Conservation (phyloP, 768 basidiomycete genomes). For the Rhizopogon vinicolor region DNA sequence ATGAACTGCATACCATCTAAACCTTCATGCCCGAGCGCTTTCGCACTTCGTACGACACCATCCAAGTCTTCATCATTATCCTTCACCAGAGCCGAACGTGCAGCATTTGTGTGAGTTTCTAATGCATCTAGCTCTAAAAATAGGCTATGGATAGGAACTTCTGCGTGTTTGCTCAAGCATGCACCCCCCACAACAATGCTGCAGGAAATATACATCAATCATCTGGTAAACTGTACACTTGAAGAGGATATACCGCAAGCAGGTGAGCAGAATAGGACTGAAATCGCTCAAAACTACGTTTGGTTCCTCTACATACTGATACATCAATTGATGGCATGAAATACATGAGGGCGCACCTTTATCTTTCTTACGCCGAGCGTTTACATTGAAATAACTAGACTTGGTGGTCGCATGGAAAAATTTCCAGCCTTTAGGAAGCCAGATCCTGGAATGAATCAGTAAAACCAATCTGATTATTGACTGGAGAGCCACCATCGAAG, state of each 20-base stretch:
- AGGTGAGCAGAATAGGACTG: not conserved
- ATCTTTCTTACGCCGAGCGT: not conserved
- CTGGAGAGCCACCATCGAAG: not conserved
- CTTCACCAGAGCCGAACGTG: not conserved
- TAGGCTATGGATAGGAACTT: not conserved
- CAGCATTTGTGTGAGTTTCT: not conserved
- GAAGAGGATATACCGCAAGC: not conserved
- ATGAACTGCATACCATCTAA: not conserved
- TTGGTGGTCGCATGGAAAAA: not conserved
- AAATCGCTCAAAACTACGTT: not conserved
- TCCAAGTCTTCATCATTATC: not conserved
- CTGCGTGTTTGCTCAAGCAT: not conserved
- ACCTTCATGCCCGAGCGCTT: not conserved
- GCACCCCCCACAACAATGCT: not conserved
- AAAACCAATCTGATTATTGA: not conserved
- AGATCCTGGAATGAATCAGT: conserved; percentile 2
- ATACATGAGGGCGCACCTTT: not conserved
- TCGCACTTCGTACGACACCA: not conserved
- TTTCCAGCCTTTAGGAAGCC: not conserved
- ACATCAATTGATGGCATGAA: not conserved
- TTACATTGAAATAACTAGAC: not conserved
- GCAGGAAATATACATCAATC: not conserved
- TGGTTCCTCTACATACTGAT: not conserved
- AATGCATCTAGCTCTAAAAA: not conserved
- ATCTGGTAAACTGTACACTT: not conserved